Base-by-base conservation (phyloP, 2,329 filamentous ascomycete species). In the Dactylellina parvicollis region DNA sequence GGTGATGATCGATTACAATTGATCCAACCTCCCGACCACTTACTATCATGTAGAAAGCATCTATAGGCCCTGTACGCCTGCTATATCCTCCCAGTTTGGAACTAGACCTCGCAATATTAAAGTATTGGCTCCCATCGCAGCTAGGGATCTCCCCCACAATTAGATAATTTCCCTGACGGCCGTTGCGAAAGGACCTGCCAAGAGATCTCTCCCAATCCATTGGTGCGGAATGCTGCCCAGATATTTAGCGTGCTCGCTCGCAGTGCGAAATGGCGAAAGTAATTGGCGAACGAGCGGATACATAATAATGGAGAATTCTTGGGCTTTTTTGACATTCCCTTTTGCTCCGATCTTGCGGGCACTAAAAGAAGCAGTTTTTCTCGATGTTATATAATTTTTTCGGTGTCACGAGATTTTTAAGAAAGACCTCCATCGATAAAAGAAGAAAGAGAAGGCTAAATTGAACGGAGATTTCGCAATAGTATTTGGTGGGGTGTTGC, bases 171-270 rank as follows among this genome's bases (percentile, higher is more conserved):
- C 12, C 12, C 12, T 32, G n/a, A n/a, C 46, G 10, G 28, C 12
- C 26, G n/a, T 20, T 46, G 8, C 42, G n/a, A 24, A 18, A 22
- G 8, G 42, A 7, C 46, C 47, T 50, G n/a, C 3, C 40, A 54
- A 54, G 49, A 66, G 38, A 65, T 28, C 44, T 14, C 47, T 24
- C 44, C 30, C 54, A 24, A 60, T 40, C 44, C 34, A 56, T 38
- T 65, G 60, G 60, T 47, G 38, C 42, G 50, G 38, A 49, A 59
- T 52, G 8, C 42, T 61, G 64, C 64, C 64, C 52, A 69, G 64
- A 44, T 20, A 42, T 57, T 50, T 30, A 22, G 38, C 47, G 54
- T 47, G 34, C 32, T 24, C 46, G 55, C 46, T 59, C 62, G 62
- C 52, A 42, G 24, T 28, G 54, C 54, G 44, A 56, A 50, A 59